Conservation (phyloP, 805 yeast genomes). For the Metschnikowia cubensis region DNA sequence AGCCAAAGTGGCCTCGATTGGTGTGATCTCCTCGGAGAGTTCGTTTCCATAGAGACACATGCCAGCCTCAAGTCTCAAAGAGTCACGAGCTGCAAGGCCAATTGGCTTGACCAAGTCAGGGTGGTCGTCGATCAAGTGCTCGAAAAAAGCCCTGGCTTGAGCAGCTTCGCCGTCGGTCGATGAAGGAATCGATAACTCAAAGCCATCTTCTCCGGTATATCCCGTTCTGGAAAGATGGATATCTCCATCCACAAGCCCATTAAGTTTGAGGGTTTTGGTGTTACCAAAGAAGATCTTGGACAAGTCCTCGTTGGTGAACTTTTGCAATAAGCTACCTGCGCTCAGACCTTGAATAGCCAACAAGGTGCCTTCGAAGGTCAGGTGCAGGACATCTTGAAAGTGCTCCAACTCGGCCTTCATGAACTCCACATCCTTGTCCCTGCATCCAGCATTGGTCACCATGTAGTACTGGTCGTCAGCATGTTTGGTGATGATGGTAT, state of each 20-base stretch:
- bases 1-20: constrained; percentile 81
- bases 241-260: constrained; percentile 39
- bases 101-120: constrained; percentile 70
- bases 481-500: constrained; percentile 87
- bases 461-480: constrained; percentile 72
- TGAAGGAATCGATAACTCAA: constrained; percentile 78
- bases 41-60: constrained; percentile 98
- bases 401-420: constrained; percentile 48
- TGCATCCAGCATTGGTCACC: constrained; percentile 95
- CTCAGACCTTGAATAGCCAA: constrained; percentile 93
- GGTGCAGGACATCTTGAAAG: constrained; percentile 36
- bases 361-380: constrained; percentile 64
- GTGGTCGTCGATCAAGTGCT: constrained; percentile 48
- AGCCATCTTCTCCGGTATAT: constrained; percentile 98
- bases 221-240: constrained; percentile 92
- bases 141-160: constrained; percentile 57
- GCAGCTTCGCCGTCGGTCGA: constrained; percentile 34
- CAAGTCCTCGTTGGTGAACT: constrained; percentile 57
- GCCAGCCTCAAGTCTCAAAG: constrained; percentile 93
- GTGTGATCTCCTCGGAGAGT: constrained; percentile 71
- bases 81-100: constrained; percentile 98
- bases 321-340: constrained; percentile 64
- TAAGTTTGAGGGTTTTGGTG: constrained; percentile 45
- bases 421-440: constrained; percentile 72
- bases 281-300: constrained; percentile 70